Base-by-base conservation (phyloP, 116 monocot genomes). In the Zostera marina region DNA sequence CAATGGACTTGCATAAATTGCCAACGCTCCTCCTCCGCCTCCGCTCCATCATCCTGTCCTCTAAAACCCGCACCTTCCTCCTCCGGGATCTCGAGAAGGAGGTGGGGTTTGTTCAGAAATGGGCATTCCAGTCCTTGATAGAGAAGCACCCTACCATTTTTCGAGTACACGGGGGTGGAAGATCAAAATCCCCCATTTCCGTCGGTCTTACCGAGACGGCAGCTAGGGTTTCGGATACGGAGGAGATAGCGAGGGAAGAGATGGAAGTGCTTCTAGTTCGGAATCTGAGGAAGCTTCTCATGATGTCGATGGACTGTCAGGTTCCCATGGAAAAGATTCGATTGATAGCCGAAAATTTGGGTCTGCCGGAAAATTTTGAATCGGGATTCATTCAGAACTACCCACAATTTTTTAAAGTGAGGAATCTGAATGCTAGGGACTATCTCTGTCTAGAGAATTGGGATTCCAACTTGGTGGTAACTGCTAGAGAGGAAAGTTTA, bases 1-100 rank as follows among this genome's bases (percentile, higher is more conserved):
- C 72, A 58, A 74, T 96, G 76, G 88, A 96, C 64, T 73, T 96
- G 54, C 75, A 61, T 40, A 96, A 96, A 72, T 76, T 78, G 54
- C 96, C 88, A 44, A 9, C 77, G 24, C 75, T 82, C 19, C 38
- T 96, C 55, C 82, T 88, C 61, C 82, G 49, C 21, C 89, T 88
- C 47, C 76, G 80, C 1, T 54, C 68, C 46, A 54, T 96, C 71
- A 66, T 85, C 54, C 0, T 70, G 45, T 44, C 82, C 45, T 47
- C 60, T 57, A 64, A 57, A 47, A 52, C 45, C 24, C 61, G 67
- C 1, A 74, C 94, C 21, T 26, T 96, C 61, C 81, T 85, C 64
- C 67, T 96, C 69, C 79, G 89, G 0, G 89, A 96, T 77, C 82
- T 96, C 24, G 96, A 96, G 65, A 96, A 88, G 52, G 80, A 88